Percentiles rank a stretch among this genome's conserved stretches.
Conservation (phyloP, 441 rosid genomes). For the Monsonia emarginata region DNA sequence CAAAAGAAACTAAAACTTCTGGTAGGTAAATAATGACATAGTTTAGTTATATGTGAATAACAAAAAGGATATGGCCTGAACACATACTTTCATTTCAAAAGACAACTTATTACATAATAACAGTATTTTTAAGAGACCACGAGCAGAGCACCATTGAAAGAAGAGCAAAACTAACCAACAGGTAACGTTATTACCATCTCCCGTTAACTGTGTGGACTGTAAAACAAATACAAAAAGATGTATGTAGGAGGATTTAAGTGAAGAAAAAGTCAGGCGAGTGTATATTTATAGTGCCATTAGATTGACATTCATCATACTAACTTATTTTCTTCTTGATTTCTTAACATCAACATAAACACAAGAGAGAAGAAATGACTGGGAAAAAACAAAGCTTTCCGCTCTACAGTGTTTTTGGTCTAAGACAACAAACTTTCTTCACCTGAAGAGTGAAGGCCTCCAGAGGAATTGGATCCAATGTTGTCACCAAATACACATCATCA, state of each 20-base stretch:
- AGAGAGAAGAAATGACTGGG: background rate
- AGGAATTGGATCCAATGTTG: constrained; percentile 70
- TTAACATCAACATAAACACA: background rate
- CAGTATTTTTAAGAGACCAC: background rate
- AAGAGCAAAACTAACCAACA: background rate
- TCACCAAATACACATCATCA: constrained; percentile 75
- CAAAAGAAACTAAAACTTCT: constrained; percentile 16
- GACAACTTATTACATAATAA: background rate
- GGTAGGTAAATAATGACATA: constrained; percentile 5
- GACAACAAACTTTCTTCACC: constrained; percentile 31
- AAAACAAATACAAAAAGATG: too few relatives aligned
- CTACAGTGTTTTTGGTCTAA: background rate
- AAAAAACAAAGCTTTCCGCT: background rate
- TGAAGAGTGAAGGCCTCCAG: constrained; percentile 80
- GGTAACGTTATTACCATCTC: background rate
- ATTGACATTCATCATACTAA: too few relatives aligned
- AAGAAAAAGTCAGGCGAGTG: background rate
- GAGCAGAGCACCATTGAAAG: background rate
- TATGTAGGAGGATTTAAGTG: background rate
- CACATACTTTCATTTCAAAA: constrained; percentile 4
- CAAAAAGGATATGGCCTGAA: constrained; percentile 4
- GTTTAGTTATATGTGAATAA: background rate
- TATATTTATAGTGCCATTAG: too few relatives aligned
- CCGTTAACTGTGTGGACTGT: background rate
- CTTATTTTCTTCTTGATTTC: too few relatives aligned